Evolutionary conservation across 345 rosid species (phyloP).

Genomic region (Gossypium turneri): DNA sequence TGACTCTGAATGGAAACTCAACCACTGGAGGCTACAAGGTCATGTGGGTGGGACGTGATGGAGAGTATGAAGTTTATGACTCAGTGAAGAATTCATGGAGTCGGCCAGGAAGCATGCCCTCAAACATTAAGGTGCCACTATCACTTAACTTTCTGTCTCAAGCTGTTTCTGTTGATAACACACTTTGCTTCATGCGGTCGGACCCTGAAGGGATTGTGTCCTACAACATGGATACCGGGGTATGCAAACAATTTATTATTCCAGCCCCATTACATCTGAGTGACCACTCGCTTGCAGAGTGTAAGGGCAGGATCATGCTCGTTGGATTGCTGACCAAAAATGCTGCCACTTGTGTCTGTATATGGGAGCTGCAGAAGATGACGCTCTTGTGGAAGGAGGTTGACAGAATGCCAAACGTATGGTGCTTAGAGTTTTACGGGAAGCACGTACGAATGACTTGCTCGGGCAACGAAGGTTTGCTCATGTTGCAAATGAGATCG

Average conservation of each 20-base stretch:
- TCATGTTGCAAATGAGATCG: constrained; percentile 83
- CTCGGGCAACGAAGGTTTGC: constrained; percentile 92
- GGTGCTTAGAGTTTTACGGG: constrained; percentile 99
- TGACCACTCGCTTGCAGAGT: constrained; percentile 84
- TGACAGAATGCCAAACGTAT: constrained; percentile 99
- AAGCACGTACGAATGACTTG: constrained; percentile 98
- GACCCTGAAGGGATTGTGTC: constrained; percentile 92
- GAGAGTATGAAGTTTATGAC: constrained; percentile 86
- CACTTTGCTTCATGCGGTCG: constrained; percentile 81
- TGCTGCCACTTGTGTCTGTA: constrained; percentile 96
- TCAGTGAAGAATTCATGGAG: constrained; percentile 67
- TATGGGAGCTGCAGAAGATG: constrained; percentile 99
- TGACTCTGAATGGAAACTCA: constrained; percentile 60
- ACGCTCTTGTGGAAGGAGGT: constrained; percentile 99
- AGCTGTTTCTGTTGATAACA: constrained; percentile 55
- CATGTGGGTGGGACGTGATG: constrained; percentile 85
- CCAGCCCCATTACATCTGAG: constrained; percentile 74
- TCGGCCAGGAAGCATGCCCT: constrained; percentile 69
- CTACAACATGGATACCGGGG: constrained; percentile 61
- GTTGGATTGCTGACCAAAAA: constrained; percentile 88
- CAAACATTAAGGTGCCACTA: constrained; percentile 65
- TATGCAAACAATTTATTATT: constrained; percentile 69
- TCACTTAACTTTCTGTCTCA: constrained; percentile 84
- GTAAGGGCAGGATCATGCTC: constrained; percentile 72
- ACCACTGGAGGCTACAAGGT: constrained; percentile 63